phyloP scores from a whole-genome alignment of 129 eudicot genomes.

The Tagetes erecta region DNA sequence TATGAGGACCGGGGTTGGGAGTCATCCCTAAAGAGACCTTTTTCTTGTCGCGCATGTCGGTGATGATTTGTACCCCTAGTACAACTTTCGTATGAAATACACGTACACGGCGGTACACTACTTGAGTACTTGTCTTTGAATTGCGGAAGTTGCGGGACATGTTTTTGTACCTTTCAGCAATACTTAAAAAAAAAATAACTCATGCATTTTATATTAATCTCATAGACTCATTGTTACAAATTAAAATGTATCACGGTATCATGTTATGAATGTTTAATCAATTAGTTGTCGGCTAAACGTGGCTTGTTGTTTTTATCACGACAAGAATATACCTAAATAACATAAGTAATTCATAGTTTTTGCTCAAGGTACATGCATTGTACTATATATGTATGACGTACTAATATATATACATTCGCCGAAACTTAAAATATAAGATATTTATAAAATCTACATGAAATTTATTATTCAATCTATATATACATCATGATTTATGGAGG shows the following conservation, averaged over 20 bases:
- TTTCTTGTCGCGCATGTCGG: no score
- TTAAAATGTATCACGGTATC: background rate
- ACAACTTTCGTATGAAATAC: no score
- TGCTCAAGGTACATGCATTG: conserved; percentile 9
- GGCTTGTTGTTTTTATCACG: background rate
- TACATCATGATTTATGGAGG: background rate
- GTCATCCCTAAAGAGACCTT: no score
- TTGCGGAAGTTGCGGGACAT: no score
- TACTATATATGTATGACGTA: conserved; percentile 8
- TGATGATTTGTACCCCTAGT: no score
- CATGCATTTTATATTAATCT: background rate
- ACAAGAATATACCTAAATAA: background rate
- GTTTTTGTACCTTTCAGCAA: no score
- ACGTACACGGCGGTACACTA: no score
- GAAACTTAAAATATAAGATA: background rate
- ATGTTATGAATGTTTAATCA: background rate
- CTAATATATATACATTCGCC: background rate
- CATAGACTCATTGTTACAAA: background rate
- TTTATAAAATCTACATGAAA: background rate
- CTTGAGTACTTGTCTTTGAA: no score
- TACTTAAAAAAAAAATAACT: no score
- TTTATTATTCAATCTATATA: background rate
- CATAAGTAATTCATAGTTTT: background rate
- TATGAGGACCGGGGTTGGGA: no score
- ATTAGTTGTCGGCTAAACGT: conserved; percentile 9